Conservation (phyloP, 1,139 yeast species). For the Suhomyces bolitotheri region DNA sequence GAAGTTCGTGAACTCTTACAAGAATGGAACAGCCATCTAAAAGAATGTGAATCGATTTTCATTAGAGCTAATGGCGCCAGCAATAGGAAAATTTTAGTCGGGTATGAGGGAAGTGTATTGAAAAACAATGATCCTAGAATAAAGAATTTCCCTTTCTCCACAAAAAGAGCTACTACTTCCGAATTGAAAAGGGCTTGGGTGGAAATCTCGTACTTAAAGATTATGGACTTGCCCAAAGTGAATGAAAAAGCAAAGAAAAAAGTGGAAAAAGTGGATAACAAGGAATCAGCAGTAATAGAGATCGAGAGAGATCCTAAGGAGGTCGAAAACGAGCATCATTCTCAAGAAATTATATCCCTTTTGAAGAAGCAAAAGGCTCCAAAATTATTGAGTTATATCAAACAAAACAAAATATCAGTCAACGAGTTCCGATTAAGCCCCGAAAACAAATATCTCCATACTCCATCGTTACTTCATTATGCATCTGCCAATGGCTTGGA, state of each 20-base stretch:
- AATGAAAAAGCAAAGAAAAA: constrained; percentile 31
- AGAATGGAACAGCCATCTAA: constrained; percentile 63
- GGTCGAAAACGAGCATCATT: constrained; percentile 33
- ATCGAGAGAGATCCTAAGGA: constrained; percentile 35
- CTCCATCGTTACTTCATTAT: constrained; percentile 79
- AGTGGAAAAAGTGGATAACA: constrained; percentile 7
- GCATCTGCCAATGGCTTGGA: constrained; percentile 69
- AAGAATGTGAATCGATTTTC: constrained; percentile 67
- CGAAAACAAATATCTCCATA: constrained; percentile 43
- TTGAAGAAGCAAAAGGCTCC: constrained; percentile 82
- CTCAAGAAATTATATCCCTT: constrained; percentile 57
- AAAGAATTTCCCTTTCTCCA: constrained; percentile 79
- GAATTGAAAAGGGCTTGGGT: constrained; percentile 88
- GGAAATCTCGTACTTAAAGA: constrained; percentile 61
- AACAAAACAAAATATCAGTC: constrained; percentile 53
- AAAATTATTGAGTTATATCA: constrained; percentile 60
- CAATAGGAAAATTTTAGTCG: constrained; percentile 65
- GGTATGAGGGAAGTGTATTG: constrained; percentile 58
- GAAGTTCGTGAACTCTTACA: constrained; percentile 71
- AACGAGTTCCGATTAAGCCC: constrained; percentile 59
- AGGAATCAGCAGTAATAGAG: neutral
- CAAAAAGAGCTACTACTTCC: constrained; percentile 79
- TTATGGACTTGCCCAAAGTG: constrained; percentile 57
- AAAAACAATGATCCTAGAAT: constrained; percentile 56
- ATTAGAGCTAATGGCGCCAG: constrained; percentile 80